Evolutionary conservation across 495 filamentous ascomycete genomes (phyloP).

Genomic region (Amniculicola lignicola): DNA sequence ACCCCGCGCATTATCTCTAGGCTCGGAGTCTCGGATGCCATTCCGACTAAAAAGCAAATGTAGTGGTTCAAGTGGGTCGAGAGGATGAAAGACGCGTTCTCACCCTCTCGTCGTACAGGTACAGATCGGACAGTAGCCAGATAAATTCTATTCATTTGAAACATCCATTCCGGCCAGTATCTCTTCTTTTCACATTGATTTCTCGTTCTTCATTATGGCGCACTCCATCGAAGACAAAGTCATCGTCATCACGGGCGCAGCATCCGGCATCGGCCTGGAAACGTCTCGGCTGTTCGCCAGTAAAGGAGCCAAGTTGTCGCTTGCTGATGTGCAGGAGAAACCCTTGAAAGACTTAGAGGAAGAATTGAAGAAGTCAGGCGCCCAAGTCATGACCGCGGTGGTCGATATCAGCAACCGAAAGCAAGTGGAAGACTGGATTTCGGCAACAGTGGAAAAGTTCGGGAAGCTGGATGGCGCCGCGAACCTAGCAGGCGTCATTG

Average conservation of each 20-base stretch:
- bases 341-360: constrained; percentile 13
- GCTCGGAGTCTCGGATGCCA: constrained; percentile 15
- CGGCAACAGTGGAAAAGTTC: constrained; percentile 30
- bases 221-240: constrained; percentile 28
- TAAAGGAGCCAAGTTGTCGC: constrained; percentile 29
- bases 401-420: constrained; percentile 30
- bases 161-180: no score
- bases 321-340: constrained; percentile 29
- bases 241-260: constrained; percentile 26
- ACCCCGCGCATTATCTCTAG: not conserved
- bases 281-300: constrained; percentile 20
- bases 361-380: constrained; percentile 16
- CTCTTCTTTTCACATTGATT: not conserved
- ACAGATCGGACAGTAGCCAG: no score
- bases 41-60: not conserved
- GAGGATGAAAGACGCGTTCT: not conserved
- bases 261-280: constrained; percentile 30
- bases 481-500: constrained; percentile 47
- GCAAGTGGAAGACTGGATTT: constrained; percentile 32
- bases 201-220: constrained; percentile 6
- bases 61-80: not conserved
- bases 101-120: no score
- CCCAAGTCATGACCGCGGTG: constrained; percentile 16
- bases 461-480: constrained; percentile 40
- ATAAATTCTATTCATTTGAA: no score